Percentiles rank a stretch among this genome's conserved stretches.
Conservation (phyloP, 495 filamentous ascomycete genomes). For the Penicillium paradoxum region DNA sequence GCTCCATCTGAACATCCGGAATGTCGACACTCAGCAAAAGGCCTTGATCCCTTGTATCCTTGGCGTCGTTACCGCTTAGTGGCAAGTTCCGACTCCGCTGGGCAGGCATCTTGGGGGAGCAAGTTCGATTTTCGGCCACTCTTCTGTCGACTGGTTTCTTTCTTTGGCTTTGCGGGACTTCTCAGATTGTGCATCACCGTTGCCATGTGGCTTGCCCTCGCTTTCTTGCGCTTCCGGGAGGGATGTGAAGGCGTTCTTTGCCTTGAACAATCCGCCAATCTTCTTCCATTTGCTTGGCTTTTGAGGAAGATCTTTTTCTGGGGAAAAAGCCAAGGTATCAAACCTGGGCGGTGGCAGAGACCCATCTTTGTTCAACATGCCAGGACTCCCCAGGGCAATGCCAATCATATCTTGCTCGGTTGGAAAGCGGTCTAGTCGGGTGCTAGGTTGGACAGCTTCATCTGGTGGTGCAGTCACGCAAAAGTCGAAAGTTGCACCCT, state of each 20-base stretch:
- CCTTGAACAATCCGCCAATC: conserved; percentile 48
- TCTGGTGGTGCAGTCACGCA: conserved; percentile 29
- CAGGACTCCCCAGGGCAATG: conserved; percentile 52
- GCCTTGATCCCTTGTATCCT: neutral
- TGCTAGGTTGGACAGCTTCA: conserved; percentile 17
- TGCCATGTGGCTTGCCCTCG: neutral
- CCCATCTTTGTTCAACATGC: conserved; percentile 25
- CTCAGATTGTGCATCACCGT: neutral
- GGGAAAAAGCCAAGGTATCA: conserved; percentile 11
- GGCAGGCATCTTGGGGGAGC: conserved; percentile 4
- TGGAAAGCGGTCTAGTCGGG: conserved; percentile 8
- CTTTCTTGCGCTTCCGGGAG: conserved; percentile 10
- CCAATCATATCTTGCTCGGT: conserved; percentile 42
- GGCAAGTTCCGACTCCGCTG: conserved; percentile 17
- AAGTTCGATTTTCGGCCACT: conserved; percentile 29
- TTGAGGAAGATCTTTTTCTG: conserved; percentile 21
- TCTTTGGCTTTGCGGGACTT: neutral
- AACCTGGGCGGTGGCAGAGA: conserved; percentile 21
- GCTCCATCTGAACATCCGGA: conserved; percentile 72
- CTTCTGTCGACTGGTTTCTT: conserved; percentile 20
- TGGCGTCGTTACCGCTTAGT: conserved; percentile 12
- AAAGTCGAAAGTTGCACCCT: conserved; percentile 34
- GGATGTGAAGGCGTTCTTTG: conserved; percentile 34
- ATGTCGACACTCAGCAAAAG: conserved; percentile 70
- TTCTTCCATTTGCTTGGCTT: conserved; percentile 56